phyloP scores from a whole-genome alignment of 345 rosid genomes.

The Clarkia xantiana region DNA sequence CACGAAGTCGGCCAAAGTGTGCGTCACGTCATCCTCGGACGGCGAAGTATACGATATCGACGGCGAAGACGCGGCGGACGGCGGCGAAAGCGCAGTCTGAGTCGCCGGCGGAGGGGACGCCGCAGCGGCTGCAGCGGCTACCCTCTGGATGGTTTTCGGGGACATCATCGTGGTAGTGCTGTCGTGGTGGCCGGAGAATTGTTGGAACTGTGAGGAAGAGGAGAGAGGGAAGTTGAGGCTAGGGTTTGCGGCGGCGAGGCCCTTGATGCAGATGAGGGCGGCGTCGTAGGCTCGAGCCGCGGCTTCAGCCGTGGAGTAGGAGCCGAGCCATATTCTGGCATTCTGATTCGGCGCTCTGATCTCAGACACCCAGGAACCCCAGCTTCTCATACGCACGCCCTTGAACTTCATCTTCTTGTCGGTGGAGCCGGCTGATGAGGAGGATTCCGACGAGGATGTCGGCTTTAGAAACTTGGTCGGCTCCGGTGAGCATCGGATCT shows the following conservation, averaged over 20 bases:
- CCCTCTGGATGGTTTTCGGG: slow-evolving; percentile 78
- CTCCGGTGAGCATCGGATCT: slow-evolving; percentile 1
- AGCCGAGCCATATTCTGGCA: slow-evolving; percentile 94
- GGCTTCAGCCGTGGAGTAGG: slow-evolving; percentile 87
- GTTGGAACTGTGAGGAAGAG: slow-evolving; percentile 18
- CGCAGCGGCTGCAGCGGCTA: slow-evolving; percentile 79
- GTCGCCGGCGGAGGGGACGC: slow-evolving; percentile 1
- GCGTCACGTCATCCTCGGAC: slow-evolving; percentile 31
- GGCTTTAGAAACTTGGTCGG: background rate
- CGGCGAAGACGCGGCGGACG: slow-evolving; percentile 11
- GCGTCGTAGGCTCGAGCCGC: slow-evolving; percentile 98
- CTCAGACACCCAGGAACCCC: slow-evolving; percentile 99
- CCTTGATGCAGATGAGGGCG: slow-evolving; percentile 86
- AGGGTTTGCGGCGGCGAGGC: slow-evolving; percentile 35
- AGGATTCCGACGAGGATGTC: background rate
- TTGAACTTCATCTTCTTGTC: slow-evolving; percentile 49
- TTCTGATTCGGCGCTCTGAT: slow-evolving; percentile 94
- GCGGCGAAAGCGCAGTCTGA: slow-evolving; percentile 9
- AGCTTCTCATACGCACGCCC: slow-evolving; percentile 97
- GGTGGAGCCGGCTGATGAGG: background rate
- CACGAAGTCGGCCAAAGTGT: slow-evolving; percentile 24
- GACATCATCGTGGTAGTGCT: slow-evolving; percentile 48
- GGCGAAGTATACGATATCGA: slow-evolving; percentile 30
- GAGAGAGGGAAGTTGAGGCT: slow-evolving; percentile 71
- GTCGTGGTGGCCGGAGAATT: slow-evolving; percentile 13